These are phyloP conservation scores for Brassica nigra DNA, from an alignment of 345 rosid species.

Conservation along the genomic window DNA sequence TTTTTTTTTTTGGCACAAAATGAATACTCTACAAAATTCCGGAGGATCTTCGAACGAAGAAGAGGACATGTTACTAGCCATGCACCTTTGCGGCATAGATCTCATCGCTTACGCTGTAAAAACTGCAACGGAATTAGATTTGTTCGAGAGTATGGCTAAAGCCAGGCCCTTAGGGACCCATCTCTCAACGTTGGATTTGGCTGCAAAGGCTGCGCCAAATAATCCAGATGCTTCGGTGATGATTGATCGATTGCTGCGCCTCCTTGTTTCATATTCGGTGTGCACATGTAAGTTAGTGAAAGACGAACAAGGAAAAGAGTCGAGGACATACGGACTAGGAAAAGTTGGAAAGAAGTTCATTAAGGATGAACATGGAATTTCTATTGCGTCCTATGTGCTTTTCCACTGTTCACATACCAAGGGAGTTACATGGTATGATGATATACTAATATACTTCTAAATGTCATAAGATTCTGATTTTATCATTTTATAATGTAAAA, in stretches of 20 bases:
- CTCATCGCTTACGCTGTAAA: neutral
- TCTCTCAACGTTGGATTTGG: slow-evolving; percentile 26
- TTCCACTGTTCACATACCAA: neutral
- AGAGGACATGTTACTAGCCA: neutral
- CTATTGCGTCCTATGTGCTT: neutral
- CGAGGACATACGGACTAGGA: slow-evolving; percentile 17
- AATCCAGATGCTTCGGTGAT: slow-evolving; percentile 24
- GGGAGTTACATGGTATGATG: slow-evolving; percentile 11
- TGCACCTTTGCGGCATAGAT: neutral
- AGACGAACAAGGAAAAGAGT: slow-evolving; percentile 13
- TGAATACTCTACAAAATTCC: neutral
- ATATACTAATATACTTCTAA: neutral
- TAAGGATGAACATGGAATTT: slow-evolving; percentile 22
- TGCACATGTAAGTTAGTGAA: slow-evolving; percentile 27
- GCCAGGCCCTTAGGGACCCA: neutral
- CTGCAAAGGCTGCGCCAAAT: slow-evolving; percentile 8
- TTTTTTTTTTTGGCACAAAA: neutral
- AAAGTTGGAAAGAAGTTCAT: slow-evolving; percentile 11
- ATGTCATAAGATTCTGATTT: neutral
- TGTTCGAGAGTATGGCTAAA: slow-evolving; percentile 19
- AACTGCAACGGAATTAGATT: slow-evolving; percentile 4
- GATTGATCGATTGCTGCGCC: slow-evolving; percentile 31
- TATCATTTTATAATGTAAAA: neutral
- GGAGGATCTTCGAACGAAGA: neutral
- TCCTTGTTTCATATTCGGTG: slow-evolving; percentile 23